Percentiles rank a stretch among this genome's conserved stretches.
Evolutionary conservation across 805 yeast genomes (phyloP).

Genomic region (Saturnispora ahearnii): DNA sequence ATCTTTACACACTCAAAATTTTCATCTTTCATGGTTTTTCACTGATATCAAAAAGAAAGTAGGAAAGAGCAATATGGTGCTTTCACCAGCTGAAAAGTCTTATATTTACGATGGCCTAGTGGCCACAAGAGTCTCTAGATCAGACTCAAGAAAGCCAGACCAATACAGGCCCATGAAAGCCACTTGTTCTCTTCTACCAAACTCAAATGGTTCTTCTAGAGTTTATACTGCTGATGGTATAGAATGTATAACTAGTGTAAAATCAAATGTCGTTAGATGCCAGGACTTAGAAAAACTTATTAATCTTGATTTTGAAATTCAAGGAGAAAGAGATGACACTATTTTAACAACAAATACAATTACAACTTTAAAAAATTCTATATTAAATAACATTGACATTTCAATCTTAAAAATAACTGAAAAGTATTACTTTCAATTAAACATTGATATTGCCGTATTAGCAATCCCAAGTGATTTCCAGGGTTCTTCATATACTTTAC

Average conservation of each 20-base stretch:
- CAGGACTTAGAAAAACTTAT: constrained; percentile 40
- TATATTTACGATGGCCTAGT: constrained; percentile 68
- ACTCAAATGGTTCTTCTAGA: constrained; percentile 89
- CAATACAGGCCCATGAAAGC: constrained; percentile 88
- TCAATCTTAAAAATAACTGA: constrained; percentile 53
- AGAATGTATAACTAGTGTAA: constrained; percentile 87
- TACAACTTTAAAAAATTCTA: constrained; percentile 47
- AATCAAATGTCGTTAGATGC: constrained; percentile 61
- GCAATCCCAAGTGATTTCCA: constrained; percentile 39
- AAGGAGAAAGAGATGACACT: constrained; percentile 75
- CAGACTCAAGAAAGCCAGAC: constrained; percentile 68
- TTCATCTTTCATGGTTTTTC: neutral
- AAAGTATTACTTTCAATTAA: constrained; percentile 67
- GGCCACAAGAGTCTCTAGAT: constrained; percentile 53
- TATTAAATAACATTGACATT: constrained; percentile 44
- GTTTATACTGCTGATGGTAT: constrained; percentile 81
- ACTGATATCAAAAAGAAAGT: neutral
- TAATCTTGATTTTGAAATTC: constrained; percentile 72
- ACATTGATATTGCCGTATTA: constrained; percentile 70
- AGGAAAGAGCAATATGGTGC: constrained; percentile 36
- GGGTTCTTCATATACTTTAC: constrained; percentile 65
- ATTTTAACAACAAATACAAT: constrained; percentile 54
- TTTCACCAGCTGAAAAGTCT: constrained; percentile 69
- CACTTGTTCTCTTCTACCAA: constrained; percentile 68
- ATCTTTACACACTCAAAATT: neutral